These are phyloP conservation scores for Emericellopsis terricola DNA, from an alignment of 495 filamentous ascomycete species.

Conservation along the genomic window DNA sequence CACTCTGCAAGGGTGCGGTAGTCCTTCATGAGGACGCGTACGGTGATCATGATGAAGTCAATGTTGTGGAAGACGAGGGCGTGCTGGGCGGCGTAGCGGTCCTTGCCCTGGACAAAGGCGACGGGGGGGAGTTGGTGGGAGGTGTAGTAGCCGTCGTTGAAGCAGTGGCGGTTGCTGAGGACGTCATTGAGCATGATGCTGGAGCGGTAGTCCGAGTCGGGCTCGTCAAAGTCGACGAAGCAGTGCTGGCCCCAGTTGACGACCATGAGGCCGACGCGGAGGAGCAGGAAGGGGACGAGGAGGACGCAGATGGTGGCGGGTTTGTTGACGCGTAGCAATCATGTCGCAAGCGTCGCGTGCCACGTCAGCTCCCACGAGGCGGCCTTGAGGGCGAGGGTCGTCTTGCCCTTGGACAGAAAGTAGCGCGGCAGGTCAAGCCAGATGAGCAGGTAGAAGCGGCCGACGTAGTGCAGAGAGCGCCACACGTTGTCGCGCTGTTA, in stretches of 20 bases:
- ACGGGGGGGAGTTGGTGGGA: slow-evolving; percentile 58
- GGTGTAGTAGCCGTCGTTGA: slow-evolving; percentile 67
- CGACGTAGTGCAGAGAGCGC: slow-evolving; percentile 49
- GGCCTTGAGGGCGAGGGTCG: slow-evolving; percentile 28
- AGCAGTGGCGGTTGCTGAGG: slow-evolving; percentile 55
- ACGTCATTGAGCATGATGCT: slow-evolving; percentile 60
- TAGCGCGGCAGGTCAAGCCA: slow-evolving; percentile 63
- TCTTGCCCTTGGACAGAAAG: slow-evolving; percentile 40
- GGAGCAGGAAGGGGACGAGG: slow-evolving; percentile 36
- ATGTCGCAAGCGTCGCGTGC: slow-evolving; percentile 28
- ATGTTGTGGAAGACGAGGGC: slow-evolving; percentile 54
- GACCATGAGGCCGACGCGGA: slow-evolving; percentile 56
- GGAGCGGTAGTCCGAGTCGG: slow-evolving; percentile 50
- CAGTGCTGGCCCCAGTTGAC: slow-evolving; percentile 70
- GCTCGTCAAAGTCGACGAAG: slow-evolving; percentile 50
- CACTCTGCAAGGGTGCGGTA: slow-evolving; percentile 44
- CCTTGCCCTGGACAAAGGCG: slow-evolving; percentile 40
- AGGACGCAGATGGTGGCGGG: slow-evolving; percentile 38
- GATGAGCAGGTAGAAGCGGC: slow-evolving; percentile 50
- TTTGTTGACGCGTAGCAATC: slow-evolving; percentile 19
- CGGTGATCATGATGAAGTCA: slow-evolving; percentile 54
- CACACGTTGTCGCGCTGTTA: slow-evolving; percentile 52
- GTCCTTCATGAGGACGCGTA: slow-evolving; percentile 41
- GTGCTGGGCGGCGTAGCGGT: slow-evolving; percentile 34
- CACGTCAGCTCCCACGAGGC: slow-evolving; percentile 38